Evolutionary conservation across 352 stramenopile genomes (phyloP).

Genomic region (Phytophthora nicotianae): DNA sequence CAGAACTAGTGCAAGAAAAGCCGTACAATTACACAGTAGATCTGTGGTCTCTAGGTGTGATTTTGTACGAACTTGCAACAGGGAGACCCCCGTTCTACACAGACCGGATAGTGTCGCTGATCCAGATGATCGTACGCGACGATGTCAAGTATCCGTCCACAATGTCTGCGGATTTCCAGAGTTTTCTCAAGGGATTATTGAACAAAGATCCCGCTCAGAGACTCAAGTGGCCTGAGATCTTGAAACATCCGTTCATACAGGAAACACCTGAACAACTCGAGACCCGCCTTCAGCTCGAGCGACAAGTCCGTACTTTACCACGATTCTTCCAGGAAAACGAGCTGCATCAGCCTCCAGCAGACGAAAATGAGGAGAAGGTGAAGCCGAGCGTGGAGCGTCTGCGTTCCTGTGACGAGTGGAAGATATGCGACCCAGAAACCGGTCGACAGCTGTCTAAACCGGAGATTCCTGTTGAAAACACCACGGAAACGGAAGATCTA

Average conservation of each 20-base stretch:
- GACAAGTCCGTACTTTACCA: constrained; percentile 61
- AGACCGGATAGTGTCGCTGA: constrained; percentile 93
- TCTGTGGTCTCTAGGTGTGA: constrained; percentile 94
- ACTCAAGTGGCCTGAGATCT: constrained; percentile 90
- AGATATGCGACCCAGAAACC: constrained; percentile 83
- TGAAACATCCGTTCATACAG: constrained; percentile 90
- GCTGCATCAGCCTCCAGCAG: constrained; percentile 31
- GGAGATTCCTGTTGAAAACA: constrained; percentile 4
- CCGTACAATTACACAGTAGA: constrained; percentile 96
- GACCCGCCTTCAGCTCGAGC: constrained; percentile 55
- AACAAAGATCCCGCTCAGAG: constrained; percentile 89
- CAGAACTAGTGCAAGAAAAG: constrained; percentile 93
- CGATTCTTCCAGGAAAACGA: constrained; percentile 72
- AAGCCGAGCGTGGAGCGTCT: constrained; percentile 75
- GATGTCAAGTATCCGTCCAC: constrained; percentile 86
- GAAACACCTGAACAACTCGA: constrained; percentile 78
- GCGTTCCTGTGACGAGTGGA: constrained; percentile 82
- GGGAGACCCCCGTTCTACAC: constrained; percentile 95
- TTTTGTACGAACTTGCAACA: constrained; percentile 94
- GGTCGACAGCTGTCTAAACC: constrained; percentile 41
- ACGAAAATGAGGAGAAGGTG: constrained; percentile 34
- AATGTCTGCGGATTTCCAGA: constrained; percentile 85
- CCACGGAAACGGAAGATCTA: background rate
- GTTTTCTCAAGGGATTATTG: constrained; percentile 90
- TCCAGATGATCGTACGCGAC: constrained; percentile 96